Conservation (phyloP, 306 rosid genomes). For the Cucumis sativus region Cucumber_9930_V3 NC_026656.2:5468501-5469000, state of each 20-base stretch:
- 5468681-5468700: not conserved
- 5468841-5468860: not conserved
- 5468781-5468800: not conserved
- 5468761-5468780: not conserved
- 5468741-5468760: not conserved
- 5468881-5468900: not conserved
- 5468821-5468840: not conserved
- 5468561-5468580: not conserved
- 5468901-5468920: not conserved
- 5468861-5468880: not conserved
- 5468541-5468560: not conserved
- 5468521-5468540: not conserved
- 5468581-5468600: not conserved
- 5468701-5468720: not conserved
- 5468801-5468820: not conserved
- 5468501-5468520: not conserved
- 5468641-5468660: not conserved
- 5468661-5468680: not conserved
- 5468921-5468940: not conserved
- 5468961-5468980: not conserved
- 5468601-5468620: not conserved
- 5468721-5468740: not conserved
- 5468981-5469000: not conserved
- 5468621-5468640: not conserved
- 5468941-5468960: not conserved